phyloP scores from a whole-genome alignment of 2,329 filamentous ascomycete genomes.

The Alternaria sp. region DNA sequence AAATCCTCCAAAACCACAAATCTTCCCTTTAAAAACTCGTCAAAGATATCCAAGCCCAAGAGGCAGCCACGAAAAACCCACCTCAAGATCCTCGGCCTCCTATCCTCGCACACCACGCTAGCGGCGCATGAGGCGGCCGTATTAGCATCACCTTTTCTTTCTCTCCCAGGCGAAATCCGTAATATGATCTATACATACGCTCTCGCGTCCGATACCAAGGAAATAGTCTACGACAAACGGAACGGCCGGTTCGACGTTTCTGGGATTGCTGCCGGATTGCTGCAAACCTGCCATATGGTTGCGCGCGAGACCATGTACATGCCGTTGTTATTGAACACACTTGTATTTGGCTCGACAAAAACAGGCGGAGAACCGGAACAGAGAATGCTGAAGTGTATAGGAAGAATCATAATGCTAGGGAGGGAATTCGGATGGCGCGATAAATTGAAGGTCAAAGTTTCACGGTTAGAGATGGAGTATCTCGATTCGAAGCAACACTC shows the following conservation, averaged over 20 bases:
- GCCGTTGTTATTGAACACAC: slow-evolving; percentile 19
- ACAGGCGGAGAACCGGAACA: not conserved
- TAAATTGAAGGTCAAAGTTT: not conserved
- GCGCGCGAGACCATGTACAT: slow-evolving; percentile 24
- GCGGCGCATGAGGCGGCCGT: not conserved
- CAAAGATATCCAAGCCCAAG: slow-evolving; percentile 2
- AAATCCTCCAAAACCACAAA: not conserved
- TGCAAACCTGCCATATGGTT: slow-evolving; percentile 24
- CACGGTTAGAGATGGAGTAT: not conserved
- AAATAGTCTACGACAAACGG: slow-evolving; percentile 10
- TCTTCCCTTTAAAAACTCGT: not conserved
- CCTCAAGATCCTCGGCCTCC: slow-evolving; percentile 4
- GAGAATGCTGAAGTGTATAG: not conserved
- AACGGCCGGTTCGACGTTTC: slow-evolving; percentile 23
- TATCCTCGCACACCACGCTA: not conserved
- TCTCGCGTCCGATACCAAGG: slow-evolving; percentile 13
- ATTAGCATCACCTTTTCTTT: slow-evolving; percentile 18
- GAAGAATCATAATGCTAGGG: not conserved
- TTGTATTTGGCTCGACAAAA: slow-evolving; percentile 13
- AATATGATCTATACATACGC: slow-evolving; percentile 23
- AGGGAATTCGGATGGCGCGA: not conserved
- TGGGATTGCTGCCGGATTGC: slow-evolving; percentile 24
- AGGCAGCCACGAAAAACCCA: slow-evolving; percentile 11
- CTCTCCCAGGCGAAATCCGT: slow-evolving; percentile 26
- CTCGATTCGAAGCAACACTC: not conserved